phyloP scores from a whole-genome alignment of 2,329 filamentous ascomycete species.

The Stylonectria norvegica region DNA sequence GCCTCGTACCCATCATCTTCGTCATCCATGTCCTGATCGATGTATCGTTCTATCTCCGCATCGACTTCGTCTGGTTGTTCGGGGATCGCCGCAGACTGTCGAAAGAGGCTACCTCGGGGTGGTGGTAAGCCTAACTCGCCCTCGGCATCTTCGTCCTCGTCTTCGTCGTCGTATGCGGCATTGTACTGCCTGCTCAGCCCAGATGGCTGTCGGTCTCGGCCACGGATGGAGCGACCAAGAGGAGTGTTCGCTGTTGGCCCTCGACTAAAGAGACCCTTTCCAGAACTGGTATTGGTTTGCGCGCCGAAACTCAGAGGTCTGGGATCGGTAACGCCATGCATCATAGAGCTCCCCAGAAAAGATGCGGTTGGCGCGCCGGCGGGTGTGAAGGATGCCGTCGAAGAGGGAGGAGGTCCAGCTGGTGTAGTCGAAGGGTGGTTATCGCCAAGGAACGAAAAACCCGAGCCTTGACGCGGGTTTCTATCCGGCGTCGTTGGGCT shows the following conservation, averaged over 20 bases:
- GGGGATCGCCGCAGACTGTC: constrained; percentile 19
- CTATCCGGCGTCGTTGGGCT: constrained; percentile 50
- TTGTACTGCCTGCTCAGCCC: constrained; percentile 45
- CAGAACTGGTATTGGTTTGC: constrained; percentile 26
- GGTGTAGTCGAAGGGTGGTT: constrained; percentile 54
- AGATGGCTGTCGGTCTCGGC: constrained; percentile 45
- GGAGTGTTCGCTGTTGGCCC: constrained; percentile 39
- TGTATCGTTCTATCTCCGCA: constrained; percentile 35
- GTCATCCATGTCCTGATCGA: constrained; percentile 36
- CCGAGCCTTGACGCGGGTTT: constrained; percentile 31
- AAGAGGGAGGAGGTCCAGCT: constrained; percentile 49
- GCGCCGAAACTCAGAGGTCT: constrained; percentile 41
- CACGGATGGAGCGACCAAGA: constrained; percentile 47
- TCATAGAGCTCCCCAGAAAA: constrained; percentile 53
- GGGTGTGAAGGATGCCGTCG: constrained; percentile 53
- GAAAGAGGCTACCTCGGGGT: constrained; percentile 33
- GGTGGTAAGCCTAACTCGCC: constrained; percentile 35
- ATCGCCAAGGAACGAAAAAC: constrained; percentile 39
- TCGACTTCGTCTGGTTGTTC: constrained; percentile 29
- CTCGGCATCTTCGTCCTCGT: constrained; percentile 32
- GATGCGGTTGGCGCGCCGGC: constrained; percentile 54
- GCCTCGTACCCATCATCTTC: constrained; percentile 38
- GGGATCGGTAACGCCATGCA: constrained; percentile 39
- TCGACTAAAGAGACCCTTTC: constrained; percentile 37
- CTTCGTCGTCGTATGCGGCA: constrained; percentile 32